Percentiles rank a stretch among this genome's conserved stretches.
Conservation (phyloP, 2,329 filamentous ascomycete species). For the Coniochaeta sp. region DNA sequence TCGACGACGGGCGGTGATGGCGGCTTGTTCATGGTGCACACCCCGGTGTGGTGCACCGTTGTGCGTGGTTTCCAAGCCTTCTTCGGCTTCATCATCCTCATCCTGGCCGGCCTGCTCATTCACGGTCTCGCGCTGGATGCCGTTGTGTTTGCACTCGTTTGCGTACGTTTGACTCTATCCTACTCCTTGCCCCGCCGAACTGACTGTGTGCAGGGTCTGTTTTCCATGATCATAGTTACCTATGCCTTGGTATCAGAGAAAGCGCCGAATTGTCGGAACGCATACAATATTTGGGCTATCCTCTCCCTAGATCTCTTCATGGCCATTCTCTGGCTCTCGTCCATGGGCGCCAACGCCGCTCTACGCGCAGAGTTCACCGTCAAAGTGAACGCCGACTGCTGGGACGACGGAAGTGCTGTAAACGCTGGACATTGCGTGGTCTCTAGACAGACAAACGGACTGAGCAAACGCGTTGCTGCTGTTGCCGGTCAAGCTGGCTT, state of each 20-base stretch:
- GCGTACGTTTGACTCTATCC: constrained; percentile 12
- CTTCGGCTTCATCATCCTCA: constrained; percentile 16
- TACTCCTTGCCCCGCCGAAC: background rate
- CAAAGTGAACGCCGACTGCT: constrained; percentile 14
- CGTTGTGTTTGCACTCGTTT: constrained; percentile 19
- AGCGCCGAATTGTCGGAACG: constrained; percentile 11
- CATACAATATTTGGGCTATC: constrained; percentile 25
- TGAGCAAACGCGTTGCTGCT: constrained; percentile 12
- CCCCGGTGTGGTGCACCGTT: constrained; percentile 16
- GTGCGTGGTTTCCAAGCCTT: constrained; percentile 20
- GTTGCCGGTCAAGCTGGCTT: constrained; percentile 13
- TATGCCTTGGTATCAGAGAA: constrained; percentile 21
- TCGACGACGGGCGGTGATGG: constrained; percentile 1
- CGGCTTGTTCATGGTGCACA: constrained; percentile 13
- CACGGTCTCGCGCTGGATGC: constrained; percentile 17
- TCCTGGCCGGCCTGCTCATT: constrained; percentile 18
- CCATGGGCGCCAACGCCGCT: constrained; percentile 20
- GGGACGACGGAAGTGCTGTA: constrained; percentile 18
- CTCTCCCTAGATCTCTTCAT: constrained; percentile 22
- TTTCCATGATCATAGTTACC: constrained; percentile 18
- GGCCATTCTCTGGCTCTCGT: constrained; percentile 23
- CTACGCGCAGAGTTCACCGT: constrained; percentile 16
- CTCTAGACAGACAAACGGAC: constrained; percentile 6
- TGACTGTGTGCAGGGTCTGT: constrained; percentile 13
- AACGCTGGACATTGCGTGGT: constrained; percentile 16